Evolutionary conservation across 2,329 filamentous ascomycete species (phyloP).

Genomic region (Colletotrichum higginsianum): DNA sequence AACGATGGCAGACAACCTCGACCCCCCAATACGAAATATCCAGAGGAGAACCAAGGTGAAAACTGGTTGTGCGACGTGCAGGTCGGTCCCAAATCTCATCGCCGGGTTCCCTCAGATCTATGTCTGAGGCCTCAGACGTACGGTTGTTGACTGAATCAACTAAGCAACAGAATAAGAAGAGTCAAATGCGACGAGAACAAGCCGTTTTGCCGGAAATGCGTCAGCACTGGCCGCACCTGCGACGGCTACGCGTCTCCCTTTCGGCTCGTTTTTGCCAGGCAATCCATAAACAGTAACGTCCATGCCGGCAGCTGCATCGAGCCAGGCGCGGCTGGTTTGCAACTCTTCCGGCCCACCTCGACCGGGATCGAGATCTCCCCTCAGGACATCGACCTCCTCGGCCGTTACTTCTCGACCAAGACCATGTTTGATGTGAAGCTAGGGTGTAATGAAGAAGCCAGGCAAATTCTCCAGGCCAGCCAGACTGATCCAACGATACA

Average conservation of each 20-base stretch:
- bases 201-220: constrained; percentile 53
- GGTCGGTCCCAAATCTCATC: constrained; percentile 51
- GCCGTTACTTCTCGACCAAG: constrained; percentile 59
- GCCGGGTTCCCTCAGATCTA: constrained; percentile 5
- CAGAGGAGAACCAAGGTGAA: constrained; percentile 55
- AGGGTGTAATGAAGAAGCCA: constrained; percentile 56
- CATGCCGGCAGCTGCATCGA: constrained; percentile 25
- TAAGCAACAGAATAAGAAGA: constrained; percentile 51
- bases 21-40: constrained; percentile 48
- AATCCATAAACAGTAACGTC: constrained; percentile 30
- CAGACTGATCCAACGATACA: constrained; percentile 53
- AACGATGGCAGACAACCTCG: constrained; percentile 45
- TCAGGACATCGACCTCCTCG: constrained; percentile 53
- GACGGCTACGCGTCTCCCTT: constrained; percentile 61
- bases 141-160: constrained; percentile 37
- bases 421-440: constrained; percentile 57
- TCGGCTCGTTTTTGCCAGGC: constrained; percentile 45
- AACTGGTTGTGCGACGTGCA: constrained; percentile 60
- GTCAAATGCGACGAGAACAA: constrained; percentile 57
- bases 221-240: constrained; percentile 57
- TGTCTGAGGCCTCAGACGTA: no score
- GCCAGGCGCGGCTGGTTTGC: constrained; percentile 39
- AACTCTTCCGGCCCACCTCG: constrained; percentile 43
- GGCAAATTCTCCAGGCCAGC: constrained; percentile 56
- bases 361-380: constrained; percentile 44